These are phyloP conservation scores for Prinsepia uniflora DNA, from an alignment of 306 rosid species.

Conservation along the genomic window DNA sequence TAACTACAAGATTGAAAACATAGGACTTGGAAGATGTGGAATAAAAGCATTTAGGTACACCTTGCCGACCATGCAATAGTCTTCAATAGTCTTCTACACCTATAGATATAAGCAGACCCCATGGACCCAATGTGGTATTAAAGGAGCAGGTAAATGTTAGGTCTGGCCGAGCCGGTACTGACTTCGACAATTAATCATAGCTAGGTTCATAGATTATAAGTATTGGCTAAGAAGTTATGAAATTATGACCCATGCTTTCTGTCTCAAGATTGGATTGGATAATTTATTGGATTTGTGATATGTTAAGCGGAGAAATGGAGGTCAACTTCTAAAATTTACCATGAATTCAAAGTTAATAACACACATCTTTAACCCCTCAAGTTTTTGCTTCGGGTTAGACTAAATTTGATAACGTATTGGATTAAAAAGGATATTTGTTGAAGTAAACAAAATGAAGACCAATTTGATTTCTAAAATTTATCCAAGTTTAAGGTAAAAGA, in stretches of 20 bases:
- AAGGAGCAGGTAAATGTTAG: not conserved
- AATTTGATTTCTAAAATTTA: too few species aligned
- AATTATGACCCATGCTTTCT: too few species aligned
- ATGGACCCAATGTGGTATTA: slow-evolving; percentile 9
- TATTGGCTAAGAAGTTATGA: not conserved
- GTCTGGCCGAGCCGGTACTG: not conserved
- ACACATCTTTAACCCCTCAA: not conserved
- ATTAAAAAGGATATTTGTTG: too few species aligned
- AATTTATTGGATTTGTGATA: too few species aligned
- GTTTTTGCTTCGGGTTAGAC: too few species aligned
- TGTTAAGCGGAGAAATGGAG: too few species aligned
- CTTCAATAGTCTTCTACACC: not conserved
- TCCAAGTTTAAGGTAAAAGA: too few species aligned
- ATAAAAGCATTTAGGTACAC: not conserved
- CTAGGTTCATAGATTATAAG: slow-evolving; percentile 4
- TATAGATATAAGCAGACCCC: not conserved
- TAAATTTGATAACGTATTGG: too few species aligned
- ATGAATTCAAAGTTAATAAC: not conserved
- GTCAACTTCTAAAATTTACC: not conserved
- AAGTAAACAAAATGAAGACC: too few species aligned
- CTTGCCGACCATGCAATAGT: not conserved
- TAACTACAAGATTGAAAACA: not conserved
- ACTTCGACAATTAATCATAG: not conserved
- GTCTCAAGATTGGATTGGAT: too few species aligned
- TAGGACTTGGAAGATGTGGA: not conserved